Base-by-base conservation (phyloP, 257 asterid genomes). In the Petunia secreta region DNA sequence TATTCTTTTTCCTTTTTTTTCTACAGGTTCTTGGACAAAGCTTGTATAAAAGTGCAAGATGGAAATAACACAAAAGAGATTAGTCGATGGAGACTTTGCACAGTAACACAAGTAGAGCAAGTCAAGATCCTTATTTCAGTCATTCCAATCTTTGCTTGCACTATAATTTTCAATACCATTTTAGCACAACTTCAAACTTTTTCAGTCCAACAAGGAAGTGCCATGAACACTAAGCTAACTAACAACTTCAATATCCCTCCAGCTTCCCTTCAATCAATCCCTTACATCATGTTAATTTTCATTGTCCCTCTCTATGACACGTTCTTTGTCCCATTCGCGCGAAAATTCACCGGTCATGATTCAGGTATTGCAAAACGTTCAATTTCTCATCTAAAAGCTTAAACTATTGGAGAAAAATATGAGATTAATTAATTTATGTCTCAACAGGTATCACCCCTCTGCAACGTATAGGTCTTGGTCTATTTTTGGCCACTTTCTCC, bases 211-310 rank as follows among this genome's bases (percentile, higher is more conserved):
- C 99, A 95, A 82, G 99, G 94, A 44, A 88, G 91, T 73, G 34
- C 91, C 14, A 95, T 95, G 99, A 78, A 95, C 88, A 95, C 98
- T 1, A 83, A 83, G n/a, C 81, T 95, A 16, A 85, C 89, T 1
- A 34, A 77, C 7, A 81, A 83, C 69, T 93, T 95, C 93, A 90
- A 88, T 80, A 89, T 95, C 65, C 99, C 99, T 0, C 98, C 99
- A 0, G 99, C 99, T 41, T 93, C 99, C 1, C 97, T 95, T 77
- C 99, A 95, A 77, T 89, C 99, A 78, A 92, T 95, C 82, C 99
- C 99, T 34, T 95, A 95, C 93, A 58, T 92, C 46, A 87, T 93
- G 87, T 89, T 95, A 4, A 85, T 92, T 79, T 80, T 93, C 85
- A 75, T 93, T 3, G 96, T 95, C 86, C 99, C 99, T 4, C 85